A percentile compares a stretch with the other conserved stretches of the same genome.
phyloP scores from a whole-genome alignment of 176 grass and related monocot genomes.

The Tillandsia fasciculata region DNA sequence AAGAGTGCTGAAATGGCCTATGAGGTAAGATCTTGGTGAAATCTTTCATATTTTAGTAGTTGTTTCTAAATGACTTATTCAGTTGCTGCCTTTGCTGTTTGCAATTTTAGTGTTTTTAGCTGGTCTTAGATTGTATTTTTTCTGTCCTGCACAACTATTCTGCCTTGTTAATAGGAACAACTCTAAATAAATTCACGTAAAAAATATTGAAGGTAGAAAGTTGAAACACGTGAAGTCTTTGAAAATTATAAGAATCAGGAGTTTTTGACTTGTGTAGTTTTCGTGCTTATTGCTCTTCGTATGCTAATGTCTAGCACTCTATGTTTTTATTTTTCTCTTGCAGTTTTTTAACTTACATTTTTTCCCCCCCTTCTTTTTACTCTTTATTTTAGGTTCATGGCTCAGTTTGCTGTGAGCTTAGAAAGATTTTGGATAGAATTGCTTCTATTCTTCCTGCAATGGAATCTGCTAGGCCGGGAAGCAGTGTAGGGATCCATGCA shows the following conservation, averaged over 20 bases:
- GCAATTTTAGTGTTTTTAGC: background rate
- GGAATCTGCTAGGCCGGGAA: conserved; percentile 75
- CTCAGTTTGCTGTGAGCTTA: conserved; percentile 54
- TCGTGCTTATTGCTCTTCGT: background rate
- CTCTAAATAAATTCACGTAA: background rate
- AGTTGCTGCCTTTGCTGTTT: background rate
- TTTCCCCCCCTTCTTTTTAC: background rate
- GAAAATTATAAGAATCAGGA: background rate
- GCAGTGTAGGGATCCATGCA: conserved; percentile 69
- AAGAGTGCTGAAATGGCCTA: background rate
- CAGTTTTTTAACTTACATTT: no score
- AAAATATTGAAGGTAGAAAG: background rate
- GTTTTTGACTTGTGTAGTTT: background rate
- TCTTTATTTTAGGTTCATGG: conserved; percentile 45
- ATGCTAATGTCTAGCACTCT: background rate
- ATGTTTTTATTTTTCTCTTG: background rate
- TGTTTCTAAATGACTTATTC: background rate
- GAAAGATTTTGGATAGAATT: conserved; percentile 66
- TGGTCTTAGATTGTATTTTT: background rate
- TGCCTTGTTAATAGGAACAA: background rate
- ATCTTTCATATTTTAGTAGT: background rate
- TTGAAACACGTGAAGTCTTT: background rate
- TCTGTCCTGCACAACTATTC: background rate
- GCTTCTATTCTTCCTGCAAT: conserved; percentile 73
- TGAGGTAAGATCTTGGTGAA: background rate